Evolutionary conservation across 2,329 filamentous ascomycete genomes (phyloP), one percentile per base, ranked within the genome.

Genomic region (Nemania abortiva): DNA sequence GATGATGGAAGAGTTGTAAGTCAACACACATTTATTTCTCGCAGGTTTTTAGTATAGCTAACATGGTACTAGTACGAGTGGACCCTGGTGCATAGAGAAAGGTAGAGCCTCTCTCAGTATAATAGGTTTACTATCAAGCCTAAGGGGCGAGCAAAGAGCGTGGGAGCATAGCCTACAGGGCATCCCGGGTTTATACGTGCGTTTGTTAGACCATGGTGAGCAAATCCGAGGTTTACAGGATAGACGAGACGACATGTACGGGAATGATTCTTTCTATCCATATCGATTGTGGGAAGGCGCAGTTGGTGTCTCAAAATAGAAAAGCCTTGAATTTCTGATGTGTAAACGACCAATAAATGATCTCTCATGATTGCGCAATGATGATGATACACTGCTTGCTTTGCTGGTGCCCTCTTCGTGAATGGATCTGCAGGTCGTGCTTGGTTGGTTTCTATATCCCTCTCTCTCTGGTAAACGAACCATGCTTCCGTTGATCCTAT

Each of bases 1-100:
- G 96, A 98, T 72, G 92, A 94, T 72, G 96, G 96, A 34, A 87
- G 91, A 84, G 95, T 99, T 81, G 93, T 96, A 78, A 88, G 90
- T 88, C 7, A 1, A 59, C n/a, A 18, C 68, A 39, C 29, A 27
- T n/a, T 45, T 11, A 0, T 13, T 29, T 65, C 53, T 68, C 63
- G 59, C 49, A n/a, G n/a, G n/a, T n/a, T 10, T 37, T 13, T 18
- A 20, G 31, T 18, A 61, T 39, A 31, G 39, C 72, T 77, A 64
- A 71, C 60, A 27, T 62, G 45, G 2, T 27, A 63, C 20, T 52
- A 90, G 88, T 90, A 88, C 74, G 88, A 90, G 77, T 90, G 88
- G 88, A 89, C 86, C 70, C 80, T 90, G 73, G 82, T 87, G n/a
- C 85, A 85, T 72, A 81, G 84, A 73, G 87, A 89, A 73, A 84